Evolutionary conservation across 2,329 filamentous ascomycete genomes (phyloP).

Genomic region (Lasiodiplodia gonubiensis): DNA sequence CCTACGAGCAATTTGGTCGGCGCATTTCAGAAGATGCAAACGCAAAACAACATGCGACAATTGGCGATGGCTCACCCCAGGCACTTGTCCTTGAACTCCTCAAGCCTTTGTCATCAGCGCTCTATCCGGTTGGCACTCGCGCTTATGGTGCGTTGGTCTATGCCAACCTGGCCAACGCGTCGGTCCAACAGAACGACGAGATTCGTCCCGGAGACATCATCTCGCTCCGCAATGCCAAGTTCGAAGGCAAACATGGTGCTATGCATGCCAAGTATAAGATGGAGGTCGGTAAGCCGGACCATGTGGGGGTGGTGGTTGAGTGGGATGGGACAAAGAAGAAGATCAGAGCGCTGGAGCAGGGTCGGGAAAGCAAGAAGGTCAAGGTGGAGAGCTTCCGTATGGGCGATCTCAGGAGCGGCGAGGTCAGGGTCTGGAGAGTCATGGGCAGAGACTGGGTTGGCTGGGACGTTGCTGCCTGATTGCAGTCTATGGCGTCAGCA

Average conservation of each 20-base stretch:
- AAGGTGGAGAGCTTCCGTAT: slow-evolving; percentile 94
- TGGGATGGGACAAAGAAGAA: slow-evolving; percentile 99
- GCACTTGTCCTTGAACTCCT: slow-evolving; percentile 81
- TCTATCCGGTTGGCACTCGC: slow-evolving; percentile 84
- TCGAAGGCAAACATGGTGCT: slow-evolving; percentile 92
- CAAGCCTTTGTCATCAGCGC: slow-evolving; percentile 71
- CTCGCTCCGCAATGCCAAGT: slow-evolving; percentile 87
- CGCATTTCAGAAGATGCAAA: slow-evolving; percentile 73
- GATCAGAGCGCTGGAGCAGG: slow-evolving; percentile 93
- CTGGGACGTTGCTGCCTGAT: slow-evolving; percentile 61
- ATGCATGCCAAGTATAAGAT: slow-evolving; percentile 93
- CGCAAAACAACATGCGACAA: slow-evolving; percentile 75
- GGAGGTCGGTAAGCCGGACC: slow-evolving; percentile 86
- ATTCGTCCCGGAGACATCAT: slow-evolving; percentile 93
- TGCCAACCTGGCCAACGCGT: slow-evolving; percentile 91
- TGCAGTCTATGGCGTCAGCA: not conserved
- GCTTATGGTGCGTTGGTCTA: slow-evolving; percentile 93
- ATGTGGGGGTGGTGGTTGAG: slow-evolving; percentile 89
- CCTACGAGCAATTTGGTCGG: slow-evolving; percentile 81
- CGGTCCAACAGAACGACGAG: slow-evolving; percentile 86
- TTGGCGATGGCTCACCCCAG: slow-evolving; percentile 83
- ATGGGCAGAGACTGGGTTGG: slow-evolving; percentile 93
- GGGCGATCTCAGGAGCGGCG: slow-evolving; percentile 87
- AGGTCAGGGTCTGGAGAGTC: slow-evolving; percentile 96
- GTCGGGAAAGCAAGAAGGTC: slow-evolving; percentile 89